These are phyloP conservation scores for Scedosporium dehoogii DNA, from an alignment of 2,329 filamentous ascomycete species.

Conservation along the genomic window DNA sequence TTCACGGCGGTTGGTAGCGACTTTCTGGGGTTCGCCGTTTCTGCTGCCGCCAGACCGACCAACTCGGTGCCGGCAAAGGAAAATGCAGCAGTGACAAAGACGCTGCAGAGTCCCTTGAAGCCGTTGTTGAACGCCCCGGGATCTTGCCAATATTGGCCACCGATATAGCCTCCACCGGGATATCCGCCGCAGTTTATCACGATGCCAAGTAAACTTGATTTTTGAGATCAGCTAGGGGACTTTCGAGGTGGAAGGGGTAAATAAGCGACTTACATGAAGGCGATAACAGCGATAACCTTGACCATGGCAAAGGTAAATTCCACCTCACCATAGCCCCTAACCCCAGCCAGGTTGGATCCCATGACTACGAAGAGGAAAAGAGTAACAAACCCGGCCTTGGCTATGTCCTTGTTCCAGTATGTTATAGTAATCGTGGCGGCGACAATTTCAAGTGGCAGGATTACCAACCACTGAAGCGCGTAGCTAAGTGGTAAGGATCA, in stretches of 20 bases:
- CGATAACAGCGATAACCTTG: slow-evolving; percentile 78
- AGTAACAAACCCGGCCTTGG: slow-evolving; percentile 68
- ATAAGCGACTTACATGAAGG: slow-evolving; percentile 60
- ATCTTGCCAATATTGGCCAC: slow-evolving; percentile 63
- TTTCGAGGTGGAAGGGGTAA: too few relatives aligned
- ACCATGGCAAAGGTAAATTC: slow-evolving; percentile 81
- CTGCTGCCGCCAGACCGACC: slow-evolving; percentile 66
- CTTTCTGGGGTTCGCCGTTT: slow-evolving; percentile 70
- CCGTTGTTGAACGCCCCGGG: slow-evolving; percentile 81
- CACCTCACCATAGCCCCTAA: slow-evolving; percentile 81
- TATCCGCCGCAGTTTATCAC: slow-evolving; percentile 78
- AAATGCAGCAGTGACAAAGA: slow-evolving; percentile 69
- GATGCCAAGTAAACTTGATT: slow-evolving; percentile 64
- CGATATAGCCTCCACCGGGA: slow-evolving; percentile 65
- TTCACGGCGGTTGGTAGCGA: slow-evolving; percentile 80
- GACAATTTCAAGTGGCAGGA: slow-evolving; percentile 77
- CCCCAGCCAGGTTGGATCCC: slow-evolving; percentile 75
- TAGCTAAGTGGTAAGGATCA: slow-evolving; percentile 42
- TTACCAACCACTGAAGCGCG: slow-evolving; percentile 76
- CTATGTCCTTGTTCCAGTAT: slow-evolving; percentile 61
- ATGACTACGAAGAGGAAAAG: slow-evolving; percentile 72
- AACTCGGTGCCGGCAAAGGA: slow-evolving; percentile 68
- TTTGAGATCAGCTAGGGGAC: too few relatives aligned
- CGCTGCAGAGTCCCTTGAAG: slow-evolving; percentile 72
- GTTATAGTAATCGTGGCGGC: slow-evolving; percentile 75